Base-by-base conservation (phyloP, 2,329 filamentous ascomycete genomes). In the Aspergillus sp. region DNA sequence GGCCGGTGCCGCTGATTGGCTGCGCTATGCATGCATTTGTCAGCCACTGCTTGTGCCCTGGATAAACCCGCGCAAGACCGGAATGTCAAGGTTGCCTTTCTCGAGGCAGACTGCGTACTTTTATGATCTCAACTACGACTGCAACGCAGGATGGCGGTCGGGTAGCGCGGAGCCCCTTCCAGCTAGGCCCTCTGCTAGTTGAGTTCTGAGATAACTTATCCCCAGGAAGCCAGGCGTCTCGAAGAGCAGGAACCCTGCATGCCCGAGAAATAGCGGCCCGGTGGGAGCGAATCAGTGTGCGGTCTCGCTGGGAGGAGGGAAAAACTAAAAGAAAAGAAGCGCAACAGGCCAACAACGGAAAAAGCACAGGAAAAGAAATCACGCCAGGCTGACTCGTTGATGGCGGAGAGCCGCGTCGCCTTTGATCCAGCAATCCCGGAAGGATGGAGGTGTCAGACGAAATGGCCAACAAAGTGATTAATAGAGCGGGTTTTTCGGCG, bases 141-240 rank as follows among this genome's bases (percentile, higher is more conserved):
- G 19, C 52, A 21, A 47, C 52, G 19, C 33, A 23, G 47, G 46
- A 58, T 60, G 55, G 41, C 43, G 45, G 41, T 62, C 62, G 59
- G 62, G 49, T 63, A 57, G 62, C 59, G 57, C 62, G 60, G 62
- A 58, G 24, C 23, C 44, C 15, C 44, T 46, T 46, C 43, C 27
- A 48, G 46, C 47, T 55, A 54, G 48, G 51, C 52, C 57, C 31
- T 19, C 39, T 41, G 47, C 56, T 56, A 58, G 51, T 56, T 31
- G 52, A 54, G 57, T 53, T 46, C 35, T 47, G 52, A 56, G 21
- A 48, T 33, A 55, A 35, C 43, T 21, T 21, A 21, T 21, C 21
- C 39, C 48, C 39, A 52, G 39, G 43, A 41, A 35, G 40, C 37
- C 17, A 48, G 35, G 35, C 35, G 35, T 37, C 24, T 35, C 35